Base-by-base conservation (phyloP, 2,329 filamentous ascomycete species). In the Fusarium nanum region DNA sequence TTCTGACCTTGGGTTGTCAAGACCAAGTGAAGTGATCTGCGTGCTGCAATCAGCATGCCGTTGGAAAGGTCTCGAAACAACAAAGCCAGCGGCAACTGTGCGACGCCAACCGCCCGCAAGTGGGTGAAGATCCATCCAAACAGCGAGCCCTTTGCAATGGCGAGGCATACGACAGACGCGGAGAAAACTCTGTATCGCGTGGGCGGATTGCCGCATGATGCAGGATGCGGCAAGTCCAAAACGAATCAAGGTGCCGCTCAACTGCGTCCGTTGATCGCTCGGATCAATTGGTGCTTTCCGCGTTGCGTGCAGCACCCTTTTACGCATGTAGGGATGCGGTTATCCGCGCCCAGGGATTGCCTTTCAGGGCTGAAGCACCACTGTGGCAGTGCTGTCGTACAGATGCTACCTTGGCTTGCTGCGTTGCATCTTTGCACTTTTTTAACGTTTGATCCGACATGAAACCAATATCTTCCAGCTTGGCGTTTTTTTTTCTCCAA, bases 231-330 rank as follows among this genome's bases (percentile, higher is more conserved):
- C 58, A 64, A 58, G 56, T 45, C 55, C 67, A 64, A 73, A 57
- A 54, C 60, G 63, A 75, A 75, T 68, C 67, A 74, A 65, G 44
- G 56, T 47, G 56, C 64, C 53, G 60, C 57, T 61, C n/a, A 52
- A 37, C 59, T 57, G 44, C 48, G 45, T 60, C 52, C 57, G 61
- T 70, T 73, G 73, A 75, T 75, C 69, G 71, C 61, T 71, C 65
- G 71, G 64, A 48, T 64, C 70, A 59, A 75, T 72, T 65, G 67
- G 71, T 56, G 28, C 50, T 62, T 73, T 70, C 68, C 73, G 64
- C 55, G 59, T 55, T 55, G 28, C 28, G 28, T 30, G 28, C 28
- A 30, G 28, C 27, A 30, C 28, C 28, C 27, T 28, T 13, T 13
- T 30, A 30, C 28, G 59, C 59, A 59, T 59, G 64, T 59, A 67